These are phyloP conservation scores for Flagelloscypha sp. DNA, from an alignment of 768 basidiomycete genomes.

Conservation along the genomic window DNA sequence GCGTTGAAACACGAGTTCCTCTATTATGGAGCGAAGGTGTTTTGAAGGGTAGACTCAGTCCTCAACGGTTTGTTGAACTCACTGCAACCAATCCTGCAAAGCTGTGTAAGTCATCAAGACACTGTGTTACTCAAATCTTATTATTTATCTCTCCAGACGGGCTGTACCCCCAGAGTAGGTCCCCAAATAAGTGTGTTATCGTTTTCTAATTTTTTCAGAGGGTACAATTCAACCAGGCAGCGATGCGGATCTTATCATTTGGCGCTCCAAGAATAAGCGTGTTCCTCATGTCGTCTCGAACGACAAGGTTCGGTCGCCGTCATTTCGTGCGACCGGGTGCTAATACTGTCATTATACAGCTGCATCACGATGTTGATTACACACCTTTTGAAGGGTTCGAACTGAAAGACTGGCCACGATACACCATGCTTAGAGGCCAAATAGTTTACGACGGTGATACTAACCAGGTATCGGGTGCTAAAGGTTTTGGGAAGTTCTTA, in stretches of 20 bases:
- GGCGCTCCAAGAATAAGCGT: constrained; percentile 10
- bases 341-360: too few relatives aligned
- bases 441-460: constrained; percentile 12
- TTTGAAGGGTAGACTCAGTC: constrained; percentile 19
- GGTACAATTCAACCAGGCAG: constrained; percentile 20
- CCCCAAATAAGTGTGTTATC: too few relatives aligned
- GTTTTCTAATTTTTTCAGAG: too few relatives aligned
- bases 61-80: constrained; percentile 24
- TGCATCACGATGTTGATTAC: constrained; percentile 23
- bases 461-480: constrained; percentile 7
- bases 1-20: constrained; percentile 24
- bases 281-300: too few relatives aligned
- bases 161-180: constrained; percentile 5
- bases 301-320: too few relatives aligned
- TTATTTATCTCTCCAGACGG: too few relatives aligned
- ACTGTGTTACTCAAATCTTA: too few relatives aligned
- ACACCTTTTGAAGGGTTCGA: constrained; percentile 26
- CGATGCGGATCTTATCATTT: constrained; percentile 26
- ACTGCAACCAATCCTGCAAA: constrained; percentile 25
- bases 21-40: constrained; percentile 23
- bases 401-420: constrained; percentile 24
- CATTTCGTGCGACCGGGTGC: too few relatives aligned
- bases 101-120: constrained; percentile 23
- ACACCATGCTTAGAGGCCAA: constrained; percentile 13
- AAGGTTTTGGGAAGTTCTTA: constrained; percentile 9